Conservation (phyloP, 768 basidiomycete species). For the Pulveroboletus sp. region DNA sequence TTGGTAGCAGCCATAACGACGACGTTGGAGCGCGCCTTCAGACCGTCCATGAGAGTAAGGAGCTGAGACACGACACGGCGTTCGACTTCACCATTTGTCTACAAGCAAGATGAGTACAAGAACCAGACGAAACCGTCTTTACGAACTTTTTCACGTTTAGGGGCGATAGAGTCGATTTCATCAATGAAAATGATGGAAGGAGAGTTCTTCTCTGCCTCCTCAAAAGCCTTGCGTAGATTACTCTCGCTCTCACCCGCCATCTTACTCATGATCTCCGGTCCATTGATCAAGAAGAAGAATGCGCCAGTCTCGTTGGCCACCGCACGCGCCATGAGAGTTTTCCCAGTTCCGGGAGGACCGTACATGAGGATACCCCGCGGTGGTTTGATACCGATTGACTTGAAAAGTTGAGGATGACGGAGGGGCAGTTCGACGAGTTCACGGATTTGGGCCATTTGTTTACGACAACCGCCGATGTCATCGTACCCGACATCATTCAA, state of each 20-base stretch:
- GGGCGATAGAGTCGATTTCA: slow-evolving; percentile 98
- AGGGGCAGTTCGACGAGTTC: slow-evolving; percentile 98
- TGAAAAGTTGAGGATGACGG: slow-evolving; percentile 98
- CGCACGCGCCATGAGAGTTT: slow-evolving; percentile 98
- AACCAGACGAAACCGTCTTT: neutral
- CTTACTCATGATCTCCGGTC: slow-evolving; percentile 99
- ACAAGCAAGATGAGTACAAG: slow-evolving; percentile 4
- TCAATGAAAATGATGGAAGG: slow-evolving; percentile 99
- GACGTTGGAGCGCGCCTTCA: slow-evolving; percentile 98
- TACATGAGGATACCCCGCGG: slow-evolving; percentile 98
- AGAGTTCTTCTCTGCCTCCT: slow-evolving; percentile 99
- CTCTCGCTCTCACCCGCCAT: slow-evolving; percentile 99
- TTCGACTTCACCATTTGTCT: slow-evolving; percentile 99
- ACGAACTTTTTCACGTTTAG: slow-evolving; percentile 96
- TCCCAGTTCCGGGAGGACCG: slow-evolving; percentile 98
- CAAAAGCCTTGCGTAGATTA: slow-evolving; percentile 97
- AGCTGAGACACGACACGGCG: slow-evolving; percentile 98
- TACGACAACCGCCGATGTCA: slow-evolving; percentile 98
- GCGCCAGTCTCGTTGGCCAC: slow-evolving; percentile 99
- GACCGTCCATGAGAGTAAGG: slow-evolving; percentile 97
- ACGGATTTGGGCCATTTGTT: slow-evolving; percentile 99
- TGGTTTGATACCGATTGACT: slow-evolving; percentile 99
- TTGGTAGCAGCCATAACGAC: slow-evolving; percentile 99
- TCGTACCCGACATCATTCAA: slow-evolving; percentile 97
- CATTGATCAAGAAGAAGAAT: slow-evolving; percentile 99